Conservation (phyloP, 306 rosid genomes). For the Elaeagnus macrophylla region DNA sequence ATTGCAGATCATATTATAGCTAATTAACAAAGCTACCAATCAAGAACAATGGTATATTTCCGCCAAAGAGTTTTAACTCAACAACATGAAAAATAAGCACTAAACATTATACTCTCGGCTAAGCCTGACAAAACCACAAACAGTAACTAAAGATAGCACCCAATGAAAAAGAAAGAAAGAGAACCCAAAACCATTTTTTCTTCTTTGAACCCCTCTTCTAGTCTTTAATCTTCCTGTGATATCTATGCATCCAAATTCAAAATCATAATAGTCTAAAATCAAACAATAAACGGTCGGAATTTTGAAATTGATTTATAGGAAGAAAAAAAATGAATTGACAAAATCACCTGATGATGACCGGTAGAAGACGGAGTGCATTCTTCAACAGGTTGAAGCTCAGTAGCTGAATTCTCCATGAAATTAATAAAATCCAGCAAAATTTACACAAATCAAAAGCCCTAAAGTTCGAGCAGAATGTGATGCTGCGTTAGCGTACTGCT, state of each 20-base stretch:
- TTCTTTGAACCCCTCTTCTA: no score
- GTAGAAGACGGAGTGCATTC: conserved; percentile 23
- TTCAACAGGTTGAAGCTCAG: conserved; percentile 24
- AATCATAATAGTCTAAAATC: background rate
- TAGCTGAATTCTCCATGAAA: conserved; percentile 39
- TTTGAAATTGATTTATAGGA: background rate
- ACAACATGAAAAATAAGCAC: background rate
- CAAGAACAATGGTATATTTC: no score
- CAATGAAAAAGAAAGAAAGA: background rate
- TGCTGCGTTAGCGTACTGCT: background rate
- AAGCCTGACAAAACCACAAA: background rate
- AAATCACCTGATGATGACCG: conserved; percentile 29
- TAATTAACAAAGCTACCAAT: no score
- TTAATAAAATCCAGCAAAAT: background rate
- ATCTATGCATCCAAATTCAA: no score
- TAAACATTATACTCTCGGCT: background rate
- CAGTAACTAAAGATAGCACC: background rate
- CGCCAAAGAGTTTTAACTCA: no score
- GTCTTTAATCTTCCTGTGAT: no score
- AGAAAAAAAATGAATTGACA: conserved; percentile 1
- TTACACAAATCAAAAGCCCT: conserved; percentile 12
- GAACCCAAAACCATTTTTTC: no score
- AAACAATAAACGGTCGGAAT: background rate
- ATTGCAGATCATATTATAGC: no score
- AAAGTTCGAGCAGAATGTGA: background rate